These are phyloP conservation scores for Suillus tomentosus DNA, from an alignment of 768 basidiomycete genomes.

Conservation along the genomic window DNA sequence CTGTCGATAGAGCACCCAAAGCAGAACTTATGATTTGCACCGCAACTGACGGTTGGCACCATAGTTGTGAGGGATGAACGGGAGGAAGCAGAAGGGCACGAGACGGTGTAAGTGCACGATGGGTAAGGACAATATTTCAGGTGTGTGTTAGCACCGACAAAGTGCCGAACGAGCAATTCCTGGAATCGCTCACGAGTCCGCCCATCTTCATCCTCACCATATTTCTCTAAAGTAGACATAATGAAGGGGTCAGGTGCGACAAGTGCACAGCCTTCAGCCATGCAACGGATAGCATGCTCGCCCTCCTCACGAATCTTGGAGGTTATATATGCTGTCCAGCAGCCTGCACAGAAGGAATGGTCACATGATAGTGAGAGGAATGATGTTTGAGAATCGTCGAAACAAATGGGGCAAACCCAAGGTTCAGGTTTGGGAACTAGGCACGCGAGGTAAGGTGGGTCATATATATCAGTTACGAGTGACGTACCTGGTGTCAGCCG, in stretches of 20 bases:
- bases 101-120: conserved; percentile 91
- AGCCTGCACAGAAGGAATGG: conserved; percentile 80
- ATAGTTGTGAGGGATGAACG: conserved; percentile 72
- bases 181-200: conserved; percentile 72
- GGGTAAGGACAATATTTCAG: conserved; percentile 97
- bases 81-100: conserved; percentile 79
- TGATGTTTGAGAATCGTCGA: conserved; percentile 72
- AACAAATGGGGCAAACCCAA: conserved; percentile 95
- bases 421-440: conserved; percentile 40
- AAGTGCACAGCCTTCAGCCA: conserved; percentile 75
- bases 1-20: conserved; percentile 90
- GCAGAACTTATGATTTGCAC: conserved; percentile 83
- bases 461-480: conserved; percentile 1
- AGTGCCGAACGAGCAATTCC: conserved; percentile 87
- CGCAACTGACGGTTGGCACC: conserved; percentile 90
- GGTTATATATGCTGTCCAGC: conserved; percentile 80
- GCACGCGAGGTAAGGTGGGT: conserved; percentile 7
- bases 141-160: conserved; percentile 78
- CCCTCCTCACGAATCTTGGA: conserved; percentile 85
- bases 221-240: conserved; percentile 46
- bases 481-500: conserved; percentile 31
- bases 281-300: conserved; percentile 72
- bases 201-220: conserved; percentile 38
- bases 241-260: conserved; percentile 68
- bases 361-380: conserved; percentile 78